Evolutionary conservation across 768 basidiomycete species (phyloP), one percentile per base, ranked within the genome.

Genomic region (Trametes cinnabarina): DNA sequence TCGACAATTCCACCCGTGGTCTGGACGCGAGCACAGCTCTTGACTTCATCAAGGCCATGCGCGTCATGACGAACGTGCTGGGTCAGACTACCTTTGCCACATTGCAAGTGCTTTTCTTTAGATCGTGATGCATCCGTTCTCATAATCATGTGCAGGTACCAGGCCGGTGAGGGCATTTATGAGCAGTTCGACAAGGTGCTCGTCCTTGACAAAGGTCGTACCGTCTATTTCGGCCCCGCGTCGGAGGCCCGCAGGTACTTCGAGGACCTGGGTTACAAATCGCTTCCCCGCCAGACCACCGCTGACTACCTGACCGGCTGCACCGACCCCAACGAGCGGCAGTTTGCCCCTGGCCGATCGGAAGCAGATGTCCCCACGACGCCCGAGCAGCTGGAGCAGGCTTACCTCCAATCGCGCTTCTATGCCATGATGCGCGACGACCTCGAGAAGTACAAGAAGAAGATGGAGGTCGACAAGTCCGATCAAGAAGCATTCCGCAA

Each of bases 11-110:
- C 0, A 93, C 91, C 3, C 78, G 88, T 47, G 90, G 91, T 17
- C 75, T 92, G 48, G 90, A 92, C 61, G 90, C 92, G 0, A 91
- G 90, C 2, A 95, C 93, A 7, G 93, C 93, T 2, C 77, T 94
- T 47, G 94, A 96, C 67, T 95, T 91, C 64, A 83, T 82, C 55
- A 90, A 84, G 71, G 85, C 85, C 40, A 73, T 96, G 51, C 80
- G 92, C 17, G 76, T 92, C 34, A 84, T 91, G 79, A 94, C 94
- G 17, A 92, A 96, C 66, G 73, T 92, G n/a, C 78, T 87, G 17
- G 83, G 85, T 7, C 85, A 86, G 71, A 88, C 90, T 2, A 91
- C 87, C 8, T 88, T 94, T 66, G 87, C 92, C 10, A 85, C 88
- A 5, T 72, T 94, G 77, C 85, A 71, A 66, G 85, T 71, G 6